These are phyloP conservation scores for Yamadazyma pseudoaaseri DNA, from an alignment of 1,139 yeast genomes.

Conservation along the genomic window DNA sequence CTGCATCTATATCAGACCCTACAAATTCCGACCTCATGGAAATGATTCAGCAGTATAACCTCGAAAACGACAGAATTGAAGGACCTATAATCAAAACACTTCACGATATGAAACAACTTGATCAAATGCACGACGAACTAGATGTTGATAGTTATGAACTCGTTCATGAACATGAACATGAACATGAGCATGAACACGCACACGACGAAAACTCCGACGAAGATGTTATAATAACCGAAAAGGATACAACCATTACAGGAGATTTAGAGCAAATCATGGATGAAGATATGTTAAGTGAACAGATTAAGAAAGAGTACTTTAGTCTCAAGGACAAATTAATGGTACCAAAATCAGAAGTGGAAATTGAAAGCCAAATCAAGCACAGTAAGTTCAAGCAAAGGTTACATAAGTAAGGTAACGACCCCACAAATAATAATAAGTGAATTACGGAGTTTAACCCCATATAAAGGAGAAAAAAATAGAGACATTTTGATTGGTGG, in stretches of 20 bases:
- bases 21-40: slow-evolving; percentile 7
- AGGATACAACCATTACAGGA: slow-evolving; percentile 19
- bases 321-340: slow-evolving; percentile 12
- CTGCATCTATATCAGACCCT: neutral
- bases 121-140: slow-evolving; percentile 44
- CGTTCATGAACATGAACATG: slow-evolving; percentile 16
- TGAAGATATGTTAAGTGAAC: slow-evolving; percentile 10
- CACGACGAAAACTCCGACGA: slow-evolving; percentile 13
- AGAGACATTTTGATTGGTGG: slow-evolving; percentile 6
- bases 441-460: slow-evolving; percentile 1
- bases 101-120: slow-evolving; percentile 55
- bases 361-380: slow-evolving; percentile 10
- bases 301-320: slow-evolving; percentile 14
- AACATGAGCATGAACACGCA: slow-evolving; percentile 39
- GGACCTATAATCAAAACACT: slow-evolving; percentile 58
- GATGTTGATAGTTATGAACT: slow-evolving; percentile 20
- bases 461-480: neutral
- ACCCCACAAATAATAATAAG: slow-evolving; percentile 1
- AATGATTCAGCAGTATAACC: slow-evolving; percentile 23
- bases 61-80: slow-evolving; percentile 51
- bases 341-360: slow-evolving; percentile 3
- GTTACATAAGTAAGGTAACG: slow-evolving; percentile 5
- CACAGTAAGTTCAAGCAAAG: slow-evolving; percentile 16
- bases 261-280: slow-evolving; percentile 17
- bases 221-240: slow-evolving; percentile 36